Evolutionary conservation across 192 early-diverging fungal species (phyloP).

Genomic region (Podila epigama): DNA sequence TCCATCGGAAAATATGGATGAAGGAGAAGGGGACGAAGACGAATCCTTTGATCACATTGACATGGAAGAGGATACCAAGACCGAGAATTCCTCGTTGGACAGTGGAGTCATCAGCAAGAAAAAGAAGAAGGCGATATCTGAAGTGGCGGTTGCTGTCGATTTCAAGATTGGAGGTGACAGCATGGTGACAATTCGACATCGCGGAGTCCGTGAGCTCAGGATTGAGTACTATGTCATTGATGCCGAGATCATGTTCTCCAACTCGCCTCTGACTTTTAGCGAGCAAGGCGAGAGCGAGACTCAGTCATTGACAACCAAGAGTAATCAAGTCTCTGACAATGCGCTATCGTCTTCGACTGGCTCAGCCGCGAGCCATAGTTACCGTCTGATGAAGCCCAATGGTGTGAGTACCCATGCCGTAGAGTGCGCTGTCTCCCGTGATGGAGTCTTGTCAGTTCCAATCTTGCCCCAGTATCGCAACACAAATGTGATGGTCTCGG

Average conservation of each 20-base stretch:
- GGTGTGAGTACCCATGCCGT: constrained; percentile 26
- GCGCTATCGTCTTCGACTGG: constrained; percentile 14
- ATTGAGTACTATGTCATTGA: constrained; percentile 56
- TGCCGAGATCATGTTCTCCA: constrained; percentile 59
- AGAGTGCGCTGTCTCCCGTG: not conserved
- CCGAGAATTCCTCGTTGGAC: not conserved
- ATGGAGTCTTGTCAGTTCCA: constrained; percentile 16
- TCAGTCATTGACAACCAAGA: not conserved
- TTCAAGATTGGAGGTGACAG: constrained; percentile 48
- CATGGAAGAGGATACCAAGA: not conserved
- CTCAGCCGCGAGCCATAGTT: constrained; percentile 13
- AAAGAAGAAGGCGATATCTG: constrained; percentile 9
- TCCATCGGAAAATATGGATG: not conserved
- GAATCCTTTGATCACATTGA: constrained; percentile 1
- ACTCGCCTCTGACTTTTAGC: constrained; percentile 53
- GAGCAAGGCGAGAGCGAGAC: constrained; percentile 48
- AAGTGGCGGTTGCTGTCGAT: constrained; percentile 41
- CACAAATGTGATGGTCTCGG: constrained; percentile 48
- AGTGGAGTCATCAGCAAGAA: not conserved
- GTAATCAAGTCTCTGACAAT: not conserved
- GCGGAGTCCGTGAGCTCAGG: constrained; percentile 38
- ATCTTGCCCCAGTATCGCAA: constrained; percentile 24
- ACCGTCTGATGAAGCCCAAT: constrained; percentile 37
- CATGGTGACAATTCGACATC: constrained; percentile 39
- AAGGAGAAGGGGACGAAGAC: not conserved